Base-by-base conservation (phyloP, 108 stramenopile species). In the Skeletonema costatum region DNA sequence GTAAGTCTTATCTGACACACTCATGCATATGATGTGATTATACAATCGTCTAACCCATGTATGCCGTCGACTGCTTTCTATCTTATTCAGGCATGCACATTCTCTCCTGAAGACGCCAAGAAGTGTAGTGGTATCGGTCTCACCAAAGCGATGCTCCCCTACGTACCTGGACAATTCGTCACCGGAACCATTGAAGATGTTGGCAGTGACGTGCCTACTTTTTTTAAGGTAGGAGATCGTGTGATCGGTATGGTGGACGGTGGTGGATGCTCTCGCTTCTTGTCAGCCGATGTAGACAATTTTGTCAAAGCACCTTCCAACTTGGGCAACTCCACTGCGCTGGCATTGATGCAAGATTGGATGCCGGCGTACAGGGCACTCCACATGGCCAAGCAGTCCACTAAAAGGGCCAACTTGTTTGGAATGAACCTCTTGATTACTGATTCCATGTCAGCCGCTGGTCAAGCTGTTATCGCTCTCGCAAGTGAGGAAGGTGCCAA, bases 361-460 rank as follows among this genome's bases (percentile, higher is more conserved):
- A 82, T 94, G 74, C 61, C 86, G 10, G 93, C 93, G 5, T 90
- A 92, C 56, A 90, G 90, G 75, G 80, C 84, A n/a, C 68, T 92
- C 32, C 88, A 89, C 68, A 50, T 83, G 2, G 87, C 84, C 32
- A 86, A 85, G 60, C 77, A 67, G 21, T 31, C 61, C 11, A 2
- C 25, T 9, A 5, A 25, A 1, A 74, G 68, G 16, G 51, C 68
- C 1, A 81, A 85, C 1, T 80, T 92, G 48, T 66, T 74, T 60
- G 90, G 86, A 17, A 77, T 82, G 75, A 82, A 82, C 21, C 83
- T 94, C 16, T 68, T 94, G n/a, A 70, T 94, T 41, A 70, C 88
- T 64, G 87, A 89, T 64, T 91, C 86, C 0, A 81, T 85, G 41
- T 82, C 86, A 44, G 58, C 77, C 13, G 53, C 87, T 19, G 87